Evolutionary conservation across 345 rosid genomes (phyloP), one percentile per base, ranked within the genome.

Genomic region (Iberis pinnata): DNA sequence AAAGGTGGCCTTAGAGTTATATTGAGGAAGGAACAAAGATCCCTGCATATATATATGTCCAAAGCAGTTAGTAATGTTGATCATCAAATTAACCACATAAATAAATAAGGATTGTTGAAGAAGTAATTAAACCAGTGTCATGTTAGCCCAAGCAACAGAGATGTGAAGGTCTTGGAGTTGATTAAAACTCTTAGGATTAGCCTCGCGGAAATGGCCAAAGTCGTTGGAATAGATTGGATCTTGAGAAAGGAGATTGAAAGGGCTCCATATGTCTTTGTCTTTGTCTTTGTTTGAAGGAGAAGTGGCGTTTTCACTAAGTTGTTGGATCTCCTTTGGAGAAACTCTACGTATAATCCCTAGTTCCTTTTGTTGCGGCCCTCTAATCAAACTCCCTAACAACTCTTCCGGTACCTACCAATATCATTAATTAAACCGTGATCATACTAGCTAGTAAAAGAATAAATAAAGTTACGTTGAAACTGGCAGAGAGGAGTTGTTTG

Each of bases 11-110:
- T 39, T 73, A 0, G 78, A 64, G 39, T 79, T 77, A 54, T 20
- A 73, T 16, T 71, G 78, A 7, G 86, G 83, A 53, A 75, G 76
- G 56, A 77, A 64, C 61, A 75, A 25, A 0, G 76, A 51, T 19
- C 80, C 75, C 83, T 70, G 37, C 25, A 64, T 29, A 4, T 16
- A n/a, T 12, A 6, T 1, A n/a, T n/a, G n/a, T 47, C 43, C 27
- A 60, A 27, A 11, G 0, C 1, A 0, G 12, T 33, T 50, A 37
- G 18, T 39, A 6, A 7, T 26, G 2, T 2, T 37, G 35, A 39
- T 14, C 4, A 40, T 9, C 3, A 29, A 8, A 56, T n/a, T n/a
- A n/a, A n/a, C 12, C n/a, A 32, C 9, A 18, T 1, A 6, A 15
- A 1, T 5, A 26, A 8, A 26, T 17, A n/a, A 6, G 3, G 5